Evolutionary conservation across 73 alveolate genomes (phyloP), one percentile per base, ranked within the genome.

Genomic region (Paramecium tetraurelia): DNA sequence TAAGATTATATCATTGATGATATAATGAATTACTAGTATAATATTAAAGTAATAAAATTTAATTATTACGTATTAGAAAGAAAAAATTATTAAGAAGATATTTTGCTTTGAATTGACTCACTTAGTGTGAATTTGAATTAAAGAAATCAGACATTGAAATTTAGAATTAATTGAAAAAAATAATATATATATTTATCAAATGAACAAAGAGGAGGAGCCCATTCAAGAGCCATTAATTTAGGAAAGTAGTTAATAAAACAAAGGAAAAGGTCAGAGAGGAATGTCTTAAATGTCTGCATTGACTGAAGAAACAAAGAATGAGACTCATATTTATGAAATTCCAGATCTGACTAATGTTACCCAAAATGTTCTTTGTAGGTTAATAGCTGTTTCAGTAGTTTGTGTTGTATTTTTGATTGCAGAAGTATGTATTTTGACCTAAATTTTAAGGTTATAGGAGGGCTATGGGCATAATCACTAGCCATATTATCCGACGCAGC

Each of bases 401-500:
- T 92, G 94, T 12, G 50, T 89, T 7, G 71, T 92, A 24, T 92
- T 92, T 71, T 89, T 92, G 89, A 71, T 43, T 48, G 95, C 88
- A 20, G 96, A 92, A 44, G 90, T 80, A 44, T 53, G 12, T 85
- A 44, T 8, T 92, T 57, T 92, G 85, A 70, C 85, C 43, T 40
- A 21, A 14, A 18, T 33, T 33, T 85, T 58, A 96, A 97, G 93
- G 92, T 97, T 24, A 90, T 95, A 27, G 99, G 99, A 31, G 99
- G 99, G 8, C 86, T 93, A 58, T 59, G 96, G 33, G 97, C 99
- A 18, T 92, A 95, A 46, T 92, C 97, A 43, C 68, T 97, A 21
- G 99, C 99, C 12, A 96, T 97, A 58, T 93, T 97, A 94, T 95
- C 98, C 69, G 99, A 97, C 89, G 97, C 99, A 5, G 99, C 99